Evolutionary conservation across 2,329 filamentous ascomycete genomes (phyloP).

Genomic region (Ophiostoma triangulosporum): DNA sequence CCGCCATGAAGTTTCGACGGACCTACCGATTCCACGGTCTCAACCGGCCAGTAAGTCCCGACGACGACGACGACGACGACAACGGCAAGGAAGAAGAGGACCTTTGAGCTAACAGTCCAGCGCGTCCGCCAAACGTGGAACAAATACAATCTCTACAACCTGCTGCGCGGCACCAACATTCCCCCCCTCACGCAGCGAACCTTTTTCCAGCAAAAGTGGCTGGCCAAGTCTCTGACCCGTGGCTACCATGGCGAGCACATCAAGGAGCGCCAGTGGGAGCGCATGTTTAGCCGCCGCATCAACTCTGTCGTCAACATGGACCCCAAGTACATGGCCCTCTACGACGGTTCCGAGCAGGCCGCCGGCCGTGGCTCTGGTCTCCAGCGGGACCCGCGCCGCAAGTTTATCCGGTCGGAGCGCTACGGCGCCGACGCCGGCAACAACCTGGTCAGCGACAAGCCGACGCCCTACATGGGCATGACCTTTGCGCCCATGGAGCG

Average conservation of each 20-base stretch:
- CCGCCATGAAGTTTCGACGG: constrained; percentile 38
- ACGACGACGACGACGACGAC: background rate
- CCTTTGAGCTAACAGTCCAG: constrained; percentile 31
- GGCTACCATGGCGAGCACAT: constrained; percentile 93
- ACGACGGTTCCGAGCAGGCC: constrained; percentile 74
- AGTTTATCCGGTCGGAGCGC: background rate
- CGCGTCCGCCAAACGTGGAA: constrained; percentile 95
- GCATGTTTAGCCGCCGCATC: constrained; percentile 75
- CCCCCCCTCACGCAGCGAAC: constrained; percentile 39
- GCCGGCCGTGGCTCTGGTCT: constrained; percentile 70
- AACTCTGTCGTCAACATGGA: constrained; percentile 78
- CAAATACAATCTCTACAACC: constrained; percentile 92
- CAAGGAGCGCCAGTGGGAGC: constrained; percentile 82
- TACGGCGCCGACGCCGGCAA: constrained; percentile 11
- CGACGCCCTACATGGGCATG: constrained; percentile 91
- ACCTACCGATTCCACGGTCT: constrained; percentile 54
- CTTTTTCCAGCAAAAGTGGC: constrained; percentile 98
- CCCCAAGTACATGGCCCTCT: constrained; percentile 59
- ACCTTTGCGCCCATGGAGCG: constrained; percentile 83
- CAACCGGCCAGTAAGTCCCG: constrained; percentile 45
- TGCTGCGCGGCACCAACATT: constrained; percentile 38
- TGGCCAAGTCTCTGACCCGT: constrained; percentile 68
- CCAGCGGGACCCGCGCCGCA: background rate
- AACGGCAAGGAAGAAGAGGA: background rate
- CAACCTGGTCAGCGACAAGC: constrained; percentile 22